Evolutionary conservation across 2,329 filamentous ascomycete species (phyloP).

Genomic region (Penicillium sp.): DNA sequence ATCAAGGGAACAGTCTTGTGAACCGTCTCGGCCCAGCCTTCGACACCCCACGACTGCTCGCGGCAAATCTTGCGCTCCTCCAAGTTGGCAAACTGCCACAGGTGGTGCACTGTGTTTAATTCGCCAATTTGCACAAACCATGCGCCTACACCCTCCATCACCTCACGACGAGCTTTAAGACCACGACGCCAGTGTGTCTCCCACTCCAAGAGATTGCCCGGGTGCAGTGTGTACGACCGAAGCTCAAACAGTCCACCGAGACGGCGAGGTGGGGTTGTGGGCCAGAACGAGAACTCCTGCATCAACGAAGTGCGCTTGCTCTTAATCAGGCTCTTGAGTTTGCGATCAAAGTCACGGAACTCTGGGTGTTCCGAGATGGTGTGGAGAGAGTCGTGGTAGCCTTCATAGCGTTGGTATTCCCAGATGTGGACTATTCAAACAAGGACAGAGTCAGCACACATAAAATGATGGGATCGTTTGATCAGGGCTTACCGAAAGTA

Average conservation of each 20-base stretch:
- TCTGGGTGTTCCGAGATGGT: constrained; percentile 79
- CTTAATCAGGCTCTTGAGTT: constrained; percentile 80
- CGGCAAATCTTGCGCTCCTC: constrained; percentile 87
- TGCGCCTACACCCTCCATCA: constrained; percentile 97
- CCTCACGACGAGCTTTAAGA: constrained; percentile 83
- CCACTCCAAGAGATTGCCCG: constrained; percentile 95
- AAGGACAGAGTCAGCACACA: constrained; percentile 28
- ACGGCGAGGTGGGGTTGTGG: constrained; percentile 82
- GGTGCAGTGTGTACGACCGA: constrained; percentile 92
- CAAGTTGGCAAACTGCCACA: constrained; percentile 97
- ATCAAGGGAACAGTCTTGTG: constrained; percentile 98
- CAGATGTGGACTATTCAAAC: constrained; percentile 83
- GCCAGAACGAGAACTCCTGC: constrained; percentile 99
- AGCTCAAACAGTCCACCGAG: constrained; percentile 94
- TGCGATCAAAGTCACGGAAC: constrained; percentile 76
- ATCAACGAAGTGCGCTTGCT: constrained; percentile 87
- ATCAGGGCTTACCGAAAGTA: constrained; percentile 69
- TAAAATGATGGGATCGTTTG: background rate
- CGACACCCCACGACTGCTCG: constrained; percentile 91
- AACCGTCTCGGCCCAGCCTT: constrained; percentile 95
- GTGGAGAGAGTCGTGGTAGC: constrained; percentile 89
- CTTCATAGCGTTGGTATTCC: constrained; percentile 97
- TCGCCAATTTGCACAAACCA: constrained; percentile 99
- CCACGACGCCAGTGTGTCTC: constrained; percentile 97
- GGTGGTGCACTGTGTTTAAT: constrained; percentile 93